Evolutionary conservation across 2,329 filamentous ascomycete genomes (phyloP), one percentile per base, ranked within the genome.

Genomic region (Hymenoscyphus occultus): DNA sequence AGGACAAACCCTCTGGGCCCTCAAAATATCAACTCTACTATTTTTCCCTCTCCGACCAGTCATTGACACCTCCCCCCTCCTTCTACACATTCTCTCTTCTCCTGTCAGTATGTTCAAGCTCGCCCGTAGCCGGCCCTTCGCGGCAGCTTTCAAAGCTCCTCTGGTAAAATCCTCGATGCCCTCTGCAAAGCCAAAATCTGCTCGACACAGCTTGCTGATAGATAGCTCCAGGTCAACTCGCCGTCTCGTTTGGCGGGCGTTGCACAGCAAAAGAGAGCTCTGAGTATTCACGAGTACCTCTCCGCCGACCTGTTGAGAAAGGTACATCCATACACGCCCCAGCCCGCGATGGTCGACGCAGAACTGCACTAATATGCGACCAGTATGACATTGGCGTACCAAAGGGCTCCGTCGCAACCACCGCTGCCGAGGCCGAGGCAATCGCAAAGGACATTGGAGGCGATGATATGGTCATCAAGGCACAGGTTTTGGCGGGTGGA

Each of bases 401-500:
- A 74, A 90, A 93, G 79, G 95, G 95, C 72, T 84, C 89, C 77
- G 93, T 96, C 75, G 95, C 95, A 73, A 88, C 87, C 79, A 90
- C 83, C 69, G 86, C 90, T 59, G 87, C 89, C 75, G 95, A 98
- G 84, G 95, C 95, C 72, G 94, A 97, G 86, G 84, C 87, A 74
- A 86, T 98, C 76, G 95, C 95, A 65, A 93, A 94, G 83, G 83
- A 89, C 71, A 95, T 99, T 76, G 91, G 92, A 83, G 90, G 86
- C 75, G 94, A 96, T 78, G 95, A 99, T 80, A 94, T 97, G 88
- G 95, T 99, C 74, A 98, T 99, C 86, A 99, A 99, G 87, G 95
- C 95, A 69, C 95, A 99, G 84, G 95, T 99, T 68, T 90, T 99
- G 69, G 95, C 95, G 69, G 95, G 95, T 81, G 95, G 95, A 71